Conservation (phyloP, 2,329 filamentous ascomycete species). For the Fusarium pseudograminearum region DNA sequence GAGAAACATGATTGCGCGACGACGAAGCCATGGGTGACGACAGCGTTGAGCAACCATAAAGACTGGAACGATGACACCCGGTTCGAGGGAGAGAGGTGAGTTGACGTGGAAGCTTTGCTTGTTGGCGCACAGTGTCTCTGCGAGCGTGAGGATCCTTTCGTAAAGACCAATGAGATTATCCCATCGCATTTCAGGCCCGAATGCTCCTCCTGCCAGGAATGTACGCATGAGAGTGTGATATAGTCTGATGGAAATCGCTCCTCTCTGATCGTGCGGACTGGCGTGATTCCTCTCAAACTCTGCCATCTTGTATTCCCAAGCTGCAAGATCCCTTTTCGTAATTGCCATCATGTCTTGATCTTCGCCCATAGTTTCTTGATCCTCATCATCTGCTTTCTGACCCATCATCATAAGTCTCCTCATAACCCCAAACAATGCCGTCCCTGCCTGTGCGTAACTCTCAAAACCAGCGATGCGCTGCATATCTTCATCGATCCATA, state of each 20-base stretch:
- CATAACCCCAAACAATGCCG: slow-evolving; percentile 38
- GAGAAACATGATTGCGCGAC: slow-evolving; percentile 45
- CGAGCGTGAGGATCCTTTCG: slow-evolving; percentile 44
- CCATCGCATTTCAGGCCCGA: slow-evolving; percentile 48
- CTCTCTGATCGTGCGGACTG: slow-evolving; percentile 22
- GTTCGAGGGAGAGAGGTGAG: slow-evolving; percentile 49
- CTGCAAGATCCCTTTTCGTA: slow-evolving; percentile 25
- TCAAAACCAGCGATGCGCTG: slow-evolving; percentile 14
- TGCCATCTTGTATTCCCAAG: slow-evolving; percentile 45
- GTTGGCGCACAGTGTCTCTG: slow-evolving; percentile 32
- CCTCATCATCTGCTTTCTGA: not conserved
- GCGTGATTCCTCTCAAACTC: slow-evolving; percentile 35
- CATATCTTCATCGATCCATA: slow-evolving; percentile 33
- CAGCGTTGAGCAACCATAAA: slow-evolving; percentile 48
- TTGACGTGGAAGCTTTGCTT: slow-evolving; percentile 30
- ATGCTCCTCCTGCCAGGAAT: slow-evolving; percentile 30
- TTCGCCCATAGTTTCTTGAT: not conserved
- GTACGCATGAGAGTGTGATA: slow-evolving; percentile 48
- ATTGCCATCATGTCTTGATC: not conserved
- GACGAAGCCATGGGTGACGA: slow-evolving; percentile 49
- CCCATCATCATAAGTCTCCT: slow-evolving; percentile 41
- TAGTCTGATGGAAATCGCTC: slow-evolving; percentile 44
- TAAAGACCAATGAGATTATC: slow-evolving; percentile 49
- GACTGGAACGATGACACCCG: slow-evolving; percentile 50
- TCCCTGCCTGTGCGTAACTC: slow-evolving; percentile 43